Percentiles rank a stretch among this genome's conserved stretches.
These are phyloP conservation scores for Aquilaria yunnanensis DNA, from an alignment of 345 rosid species.

Conservation along the genomic window DNA sequence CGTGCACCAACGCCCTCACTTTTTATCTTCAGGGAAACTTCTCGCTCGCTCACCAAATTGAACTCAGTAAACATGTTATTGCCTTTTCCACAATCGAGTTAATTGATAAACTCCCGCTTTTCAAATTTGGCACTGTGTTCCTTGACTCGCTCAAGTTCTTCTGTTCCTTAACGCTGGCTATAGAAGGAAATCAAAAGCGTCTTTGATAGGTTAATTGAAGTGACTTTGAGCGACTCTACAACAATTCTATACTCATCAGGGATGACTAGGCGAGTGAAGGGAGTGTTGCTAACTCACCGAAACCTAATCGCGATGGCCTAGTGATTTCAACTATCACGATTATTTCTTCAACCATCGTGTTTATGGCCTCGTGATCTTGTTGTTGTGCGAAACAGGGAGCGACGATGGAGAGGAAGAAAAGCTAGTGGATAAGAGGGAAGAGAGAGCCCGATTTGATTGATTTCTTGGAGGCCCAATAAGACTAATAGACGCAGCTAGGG, in stretches of 20 bases:
- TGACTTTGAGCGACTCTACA: slow-evolving; percentile 58
- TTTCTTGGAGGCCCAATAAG: too few relatives aligned
- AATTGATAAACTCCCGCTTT: slow-evolving; percentile 31
- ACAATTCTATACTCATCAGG: slow-evolving; percentile 82
- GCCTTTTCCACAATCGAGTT: slow-evolving; percentile 59
- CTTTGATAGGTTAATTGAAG: slow-evolving; percentile 13
- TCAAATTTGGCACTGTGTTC: slow-evolving; percentile 38
- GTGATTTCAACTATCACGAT: too few relatives aligned
- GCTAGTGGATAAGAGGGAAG: too few relatives aligned
- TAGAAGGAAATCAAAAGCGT: neutral
- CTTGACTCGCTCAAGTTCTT: slow-evolving; percentile 73
- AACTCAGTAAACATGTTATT: slow-evolving; percentile 49
- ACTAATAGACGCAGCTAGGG: too few relatives aligned
- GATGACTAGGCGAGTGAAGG: slow-evolving; percentile 71
- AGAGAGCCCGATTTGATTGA: too few relatives aligned
- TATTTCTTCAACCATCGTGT: too few relatives aligned
- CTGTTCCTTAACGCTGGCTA: slow-evolving; percentile 27
- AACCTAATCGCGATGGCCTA: slow-evolving; percentile 47
- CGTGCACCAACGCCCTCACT: slow-evolving; percentile 39
- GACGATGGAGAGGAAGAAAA: too few relatives aligned
- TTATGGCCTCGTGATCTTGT: too few relatives aligned
- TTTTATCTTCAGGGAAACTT: slow-evolving; percentile 30
- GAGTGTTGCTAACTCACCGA: slow-evolving; percentile 60
- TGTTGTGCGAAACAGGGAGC: too few relatives aligned
- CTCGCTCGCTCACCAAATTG: slow-evolving; percentile 46